Percentiles rank a stretch among this genome's conserved stretches.
Conservation (phyloP, 108 stramenopile species). For the Pelagomonas calceolata region DNA sequence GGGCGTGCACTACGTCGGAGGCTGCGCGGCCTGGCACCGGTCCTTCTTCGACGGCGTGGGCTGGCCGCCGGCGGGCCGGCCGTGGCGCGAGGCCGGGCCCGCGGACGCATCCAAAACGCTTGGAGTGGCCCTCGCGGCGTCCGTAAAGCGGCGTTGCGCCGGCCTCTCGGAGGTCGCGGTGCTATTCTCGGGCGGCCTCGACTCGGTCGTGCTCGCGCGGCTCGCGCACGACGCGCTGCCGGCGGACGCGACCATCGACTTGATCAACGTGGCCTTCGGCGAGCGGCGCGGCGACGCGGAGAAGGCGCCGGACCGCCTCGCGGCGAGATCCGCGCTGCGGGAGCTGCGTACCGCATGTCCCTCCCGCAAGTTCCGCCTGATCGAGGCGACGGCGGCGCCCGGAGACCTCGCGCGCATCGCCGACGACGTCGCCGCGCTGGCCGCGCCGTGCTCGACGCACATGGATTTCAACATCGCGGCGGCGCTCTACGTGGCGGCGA, state of each 20-base stretch:
- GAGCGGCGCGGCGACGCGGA: background rate
- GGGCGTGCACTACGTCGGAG: slow-evolving; percentile 16
- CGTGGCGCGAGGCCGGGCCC: background rate
- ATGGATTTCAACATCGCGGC: slow-evolving; percentile 94
- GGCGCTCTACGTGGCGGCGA: slow-evolving; percentile 84
- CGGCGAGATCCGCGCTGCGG: slow-evolving; percentile 57
- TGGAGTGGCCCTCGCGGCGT: background rate
- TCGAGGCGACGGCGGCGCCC: slow-evolving; percentile 59
- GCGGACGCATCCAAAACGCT: background rate
- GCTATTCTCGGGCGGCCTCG: slow-evolving; percentile 89
- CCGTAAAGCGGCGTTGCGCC: slow-evolving; percentile 1
- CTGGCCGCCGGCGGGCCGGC: background rate
- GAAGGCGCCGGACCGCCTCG: slow-evolving; percentile 71
- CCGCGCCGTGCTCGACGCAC: slow-evolving; percentile 53
- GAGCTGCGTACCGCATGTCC: slow-evolving; percentile 57
- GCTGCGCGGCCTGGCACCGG: background rate
- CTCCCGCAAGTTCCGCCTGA: slow-evolving; percentile 48
- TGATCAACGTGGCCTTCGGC: slow-evolving; percentile 80
- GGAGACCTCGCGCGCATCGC: slow-evolving; percentile 53
- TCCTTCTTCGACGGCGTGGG: background rate
- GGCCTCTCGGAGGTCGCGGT: slow-evolving; percentile 47
- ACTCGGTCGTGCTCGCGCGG: slow-evolving; percentile 75
- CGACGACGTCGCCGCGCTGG: slow-evolving; percentile 46
- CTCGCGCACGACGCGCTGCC: too few relatives aligned
- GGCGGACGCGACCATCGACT: slow-evolving; percentile 45